These are phyloP conservation scores for Nannochloris sp. DNA, from an alignment of 139 green algal species.

Conservation along the genomic window DNA sequence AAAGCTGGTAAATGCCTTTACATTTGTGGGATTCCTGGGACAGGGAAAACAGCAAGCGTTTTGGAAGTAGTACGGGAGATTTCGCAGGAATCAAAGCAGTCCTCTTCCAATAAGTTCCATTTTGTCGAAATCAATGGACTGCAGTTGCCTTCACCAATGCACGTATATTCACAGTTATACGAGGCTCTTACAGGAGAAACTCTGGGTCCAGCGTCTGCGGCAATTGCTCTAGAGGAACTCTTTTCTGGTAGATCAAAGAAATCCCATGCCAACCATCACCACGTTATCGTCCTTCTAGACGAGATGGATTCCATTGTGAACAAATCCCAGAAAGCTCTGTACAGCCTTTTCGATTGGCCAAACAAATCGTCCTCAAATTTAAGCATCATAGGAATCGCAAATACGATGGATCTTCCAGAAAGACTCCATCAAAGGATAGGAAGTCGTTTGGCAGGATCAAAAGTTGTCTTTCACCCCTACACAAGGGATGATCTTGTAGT, in stretches of 20 bases:
- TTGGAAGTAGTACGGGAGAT: slow-evolving; percentile 43
- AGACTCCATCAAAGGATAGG: slow-evolving; percentile 83
- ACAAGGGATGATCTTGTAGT: slow-evolving; percentile 47
- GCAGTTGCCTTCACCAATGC: slow-evolving; percentile 71
- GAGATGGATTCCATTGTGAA: slow-evolving; percentile 96
- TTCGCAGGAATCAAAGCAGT: slow-evolving; percentile 2
- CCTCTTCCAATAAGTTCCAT: slow-evolving; percentile 51
- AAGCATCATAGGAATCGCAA: slow-evolving; percentile 88
- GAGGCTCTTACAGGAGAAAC: slow-evolving; percentile 73
- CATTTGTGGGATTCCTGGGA: slow-evolving; percentile 91
- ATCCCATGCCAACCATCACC: slow-evolving; percentile 15
- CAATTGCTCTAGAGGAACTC: slow-evolving; percentile 52
- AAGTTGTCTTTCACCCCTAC: slow-evolving; percentile 77
- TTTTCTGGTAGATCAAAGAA: slow-evolving; percentile 38
- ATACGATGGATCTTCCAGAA: slow-evolving; percentile 96
- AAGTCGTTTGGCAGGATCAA: slow-evolving; percentile 45
- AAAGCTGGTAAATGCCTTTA: slow-evolving; percentile 72
- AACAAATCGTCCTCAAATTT: slow-evolving; percentile 46
- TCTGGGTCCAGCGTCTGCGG: slow-evolving; percentile 40
- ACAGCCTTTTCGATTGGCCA: slow-evolving; percentile 98
- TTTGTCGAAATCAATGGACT: slow-evolving; percentile 89
- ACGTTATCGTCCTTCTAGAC: slow-evolving; percentile 80
- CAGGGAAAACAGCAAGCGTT: slow-evolving; percentile 92
- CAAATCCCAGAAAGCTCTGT: slow-evolving; percentile 77
- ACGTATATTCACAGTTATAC: slow-evolving; percentile 78